Percentiles rank a stretch among this genome's conserved stretches.
These are phyloP conservation scores for Asterophora parasitica DNA, from an alignment of 768 basidiomycete genomes.

Conservation along the genomic window DNA sequence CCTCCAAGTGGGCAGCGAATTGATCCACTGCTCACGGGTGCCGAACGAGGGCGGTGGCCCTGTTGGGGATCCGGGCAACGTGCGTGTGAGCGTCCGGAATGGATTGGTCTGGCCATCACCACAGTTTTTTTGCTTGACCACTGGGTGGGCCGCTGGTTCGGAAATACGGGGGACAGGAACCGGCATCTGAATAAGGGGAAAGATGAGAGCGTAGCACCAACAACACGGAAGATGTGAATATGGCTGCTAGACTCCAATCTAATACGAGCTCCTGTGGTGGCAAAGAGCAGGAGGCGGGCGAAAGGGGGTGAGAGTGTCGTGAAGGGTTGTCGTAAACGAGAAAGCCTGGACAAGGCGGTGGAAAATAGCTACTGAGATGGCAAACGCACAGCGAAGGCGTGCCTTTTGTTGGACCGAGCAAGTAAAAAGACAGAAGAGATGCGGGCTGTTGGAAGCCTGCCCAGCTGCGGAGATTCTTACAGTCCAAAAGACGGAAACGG, in stretches of 20 bases:
- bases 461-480: slow-evolving; percentile 25
- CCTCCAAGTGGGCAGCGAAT: slow-evolving; percentile 67
- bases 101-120: slow-evolving; percentile 39
- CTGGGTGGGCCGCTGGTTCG: slow-evolving; percentile 57
- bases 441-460: slow-evolving; percentile 26
- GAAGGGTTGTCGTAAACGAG: slow-evolving; percentile 58
- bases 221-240: slow-evolving; percentile 38
- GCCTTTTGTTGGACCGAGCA: slow-evolving; percentile 61
- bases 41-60: slow-evolving; percentile 62
- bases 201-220: slow-evolving; percentile 39
- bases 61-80: slow-evolving; percentile 55
- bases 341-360: slow-evolving; percentile 26
- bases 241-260: slow-evolving; percentile 40
- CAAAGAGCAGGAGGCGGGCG: slow-evolving; percentile 32
- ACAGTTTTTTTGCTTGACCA: slow-evolving; percentile 54
- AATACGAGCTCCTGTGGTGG: slow-evolving; percentile 33
- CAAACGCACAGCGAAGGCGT: slow-evolving; percentile 93
- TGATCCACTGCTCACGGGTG: slow-evolving; percentile 70
- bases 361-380: slow-evolving; percentile 34
- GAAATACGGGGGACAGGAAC: slow-evolving; percentile 70
- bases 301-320: slow-evolving; percentile 52
- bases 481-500: slow-evolving; percentile 24
- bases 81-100: slow-evolving; percentile 50
- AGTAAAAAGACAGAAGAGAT: slow-evolving; percentile 27
- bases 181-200: slow-evolving; percentile 66